Evolutionary conservation across 31 red algal genomes (phyloP).

Genomic region (Asparagopsis taxiformis): DNA sequence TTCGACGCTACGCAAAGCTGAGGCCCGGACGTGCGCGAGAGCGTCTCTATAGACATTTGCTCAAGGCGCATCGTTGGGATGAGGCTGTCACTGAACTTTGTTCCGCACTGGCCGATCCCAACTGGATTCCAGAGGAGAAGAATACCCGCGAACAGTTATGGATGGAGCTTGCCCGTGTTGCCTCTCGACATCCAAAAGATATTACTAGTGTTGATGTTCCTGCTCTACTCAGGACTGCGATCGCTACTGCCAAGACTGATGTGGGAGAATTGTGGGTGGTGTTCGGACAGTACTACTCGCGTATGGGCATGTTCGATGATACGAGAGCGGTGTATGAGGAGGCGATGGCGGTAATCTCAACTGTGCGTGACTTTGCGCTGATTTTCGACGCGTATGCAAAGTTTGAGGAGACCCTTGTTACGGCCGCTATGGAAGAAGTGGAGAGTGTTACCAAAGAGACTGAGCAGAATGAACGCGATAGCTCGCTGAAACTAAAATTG

Average conservation of each 20-base stretch:
- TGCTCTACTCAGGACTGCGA: conserved; percentile 15
- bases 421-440: conserved; percentile 57
- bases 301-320: conserved; percentile 47
- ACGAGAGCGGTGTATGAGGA: conserved; percentile 79
- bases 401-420: conserved; percentile 70
- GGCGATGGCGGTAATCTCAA: conserved; percentile 32
- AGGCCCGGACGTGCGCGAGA: conserved; percentile 29
- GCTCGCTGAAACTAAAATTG: neutral
- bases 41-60: conserved; percentile 28
- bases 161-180: conserved; percentile 47
- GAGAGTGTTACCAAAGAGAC: conserved; percentile 12
- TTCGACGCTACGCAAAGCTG: conserved; percentile 44
- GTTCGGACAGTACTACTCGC: conserved; percentile 39
- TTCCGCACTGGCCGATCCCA: conserved; percentile 36
- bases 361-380: conserved; percentile 81
- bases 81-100: conserved; percentile 42
- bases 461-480: conserved; percentile 15
- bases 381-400: conserved; percentile 84
- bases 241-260: conserved; percentile 1
- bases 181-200: conserved; percentile 22
- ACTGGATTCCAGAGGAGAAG: conserved; percentile 38
- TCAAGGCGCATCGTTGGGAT: conserved; percentile 41
- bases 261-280: conserved; percentile 55
- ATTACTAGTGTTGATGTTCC: conserved; percentile 15
- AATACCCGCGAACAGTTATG: conserved; percentile 57